phyloP scores from a whole-genome alignment of 2,329 filamentous ascomycete species.

The Orbilia javanica region DNA sequence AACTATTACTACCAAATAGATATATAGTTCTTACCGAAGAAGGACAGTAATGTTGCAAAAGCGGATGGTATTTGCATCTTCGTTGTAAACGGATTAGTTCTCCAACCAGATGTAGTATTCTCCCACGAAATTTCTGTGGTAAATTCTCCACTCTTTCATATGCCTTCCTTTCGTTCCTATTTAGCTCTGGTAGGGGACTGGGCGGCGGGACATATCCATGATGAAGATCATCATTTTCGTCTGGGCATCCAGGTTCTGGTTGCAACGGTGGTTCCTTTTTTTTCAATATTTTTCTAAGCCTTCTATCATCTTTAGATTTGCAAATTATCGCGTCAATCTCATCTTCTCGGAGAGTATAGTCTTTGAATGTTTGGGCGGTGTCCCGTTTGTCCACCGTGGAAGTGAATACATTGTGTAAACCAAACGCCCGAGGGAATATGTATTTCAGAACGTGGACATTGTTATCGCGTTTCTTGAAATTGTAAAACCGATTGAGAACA shows the following conservation, averaged over 20 bases:
- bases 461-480: conserved; percentile 66
- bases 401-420: conserved; percentile 91
- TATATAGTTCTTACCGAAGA: conserved; percentile 64
- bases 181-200: conserved; percentile 33
- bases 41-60: conserved; percentile 86
- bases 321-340: conserved; percentile 73
- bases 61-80: conserved; percentile 81
- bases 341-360: conserved; percentile 86
- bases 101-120: conserved; percentile 72
- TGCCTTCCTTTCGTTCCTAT: conserved; percentile 36
- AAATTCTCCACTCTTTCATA: conserved; percentile 47
- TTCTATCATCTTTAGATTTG: conserved; percentile 56
- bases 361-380: conserved; percentile 80
- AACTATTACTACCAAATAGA: conserved; percentile 57
- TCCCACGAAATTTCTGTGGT: conserved; percentile 72
- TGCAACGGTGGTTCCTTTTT: conserved; percentile 31
- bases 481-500: conserved; percentile 79
- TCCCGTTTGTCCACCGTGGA: conserved; percentile 74
- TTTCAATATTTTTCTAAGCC: conserved; percentile 36
- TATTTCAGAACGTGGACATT: conserved; percentile 86
- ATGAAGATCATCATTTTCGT: conserved; percentile 37
- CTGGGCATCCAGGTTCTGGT: conserved; percentile 24
- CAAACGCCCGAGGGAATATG: conserved; percentile 91
- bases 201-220: conserved; percentile 27
- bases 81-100: conserved; percentile 78